A percentile compares a stretch with the other conserved stretches of the same genome.
Evolutionary conservation across 2,329 filamentous ascomycete species (phyloP).

Genomic region (Clonostachys solani): DNA sequence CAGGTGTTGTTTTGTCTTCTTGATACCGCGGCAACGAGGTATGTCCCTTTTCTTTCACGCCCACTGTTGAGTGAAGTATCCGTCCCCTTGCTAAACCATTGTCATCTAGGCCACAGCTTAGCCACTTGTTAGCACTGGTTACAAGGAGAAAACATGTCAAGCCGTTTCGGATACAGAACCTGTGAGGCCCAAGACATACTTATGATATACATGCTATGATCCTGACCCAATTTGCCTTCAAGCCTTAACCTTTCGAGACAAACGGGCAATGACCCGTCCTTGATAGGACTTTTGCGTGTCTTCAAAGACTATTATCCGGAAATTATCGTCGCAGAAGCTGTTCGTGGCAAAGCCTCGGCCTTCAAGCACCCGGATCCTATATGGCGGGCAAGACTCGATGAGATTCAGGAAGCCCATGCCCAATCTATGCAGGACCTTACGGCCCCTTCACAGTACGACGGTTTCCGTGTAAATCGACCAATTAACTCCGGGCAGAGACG

Average conservation of each 20-base stretch:
- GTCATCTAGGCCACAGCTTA: slow-evolving; percentile 49
- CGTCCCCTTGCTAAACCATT: slow-evolving; percentile 6
- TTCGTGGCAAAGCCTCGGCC: slow-evolving; percentile 54
- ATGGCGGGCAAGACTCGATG: slow-evolving; percentile 66
- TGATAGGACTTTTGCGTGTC: slow-evolving; percentile 72
- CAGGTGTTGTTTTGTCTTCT: slow-evolving; percentile 75
- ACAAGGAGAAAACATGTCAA: slow-evolving; percentile 80
- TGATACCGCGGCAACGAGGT: slow-evolving; percentile 74
- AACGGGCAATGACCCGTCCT: slow-evolving; percentile 66
- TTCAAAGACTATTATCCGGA: slow-evolving; percentile 91
- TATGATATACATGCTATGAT: not conserved
- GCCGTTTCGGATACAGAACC: slow-evolving; percentile 74
- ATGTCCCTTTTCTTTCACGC: slow-evolving; percentile 6
- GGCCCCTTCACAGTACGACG: slow-evolving; percentile 27
- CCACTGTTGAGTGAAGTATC: too few relatives aligned
- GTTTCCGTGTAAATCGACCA: slow-evolving; percentile 60
- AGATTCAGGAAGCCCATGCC: slow-evolving; percentile 58
- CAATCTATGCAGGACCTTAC: slow-evolving; percentile 37
- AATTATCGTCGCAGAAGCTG: slow-evolving; percentile 71
- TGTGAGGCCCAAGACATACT: slow-evolving; percentile 40
- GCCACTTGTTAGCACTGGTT: slow-evolving; percentile 74
- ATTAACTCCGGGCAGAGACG: slow-evolving; percentile 16
- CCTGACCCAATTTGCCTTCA: not conserved
- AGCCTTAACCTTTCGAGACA: slow-evolving; percentile 55
- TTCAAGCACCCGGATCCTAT: slow-evolving; percentile 72